Percentiles rank a stretch among this genome's conserved stretches.
These are phyloP conservation scores for Penicillium tannophilum DNA, from an alignment of 495 filamentous ascomycete genomes.

Conservation along the genomic window DNA sequence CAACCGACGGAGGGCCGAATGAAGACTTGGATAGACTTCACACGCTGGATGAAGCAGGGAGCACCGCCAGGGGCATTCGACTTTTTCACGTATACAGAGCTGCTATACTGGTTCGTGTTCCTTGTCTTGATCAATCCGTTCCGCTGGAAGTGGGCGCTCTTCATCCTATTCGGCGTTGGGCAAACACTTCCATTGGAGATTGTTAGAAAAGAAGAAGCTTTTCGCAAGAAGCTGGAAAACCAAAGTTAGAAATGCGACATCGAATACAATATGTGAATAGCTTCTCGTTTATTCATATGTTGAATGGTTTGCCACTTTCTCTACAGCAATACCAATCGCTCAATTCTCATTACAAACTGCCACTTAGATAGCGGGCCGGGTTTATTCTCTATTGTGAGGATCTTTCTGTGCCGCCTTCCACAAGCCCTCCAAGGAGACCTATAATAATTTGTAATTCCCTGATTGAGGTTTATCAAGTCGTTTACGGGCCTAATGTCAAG, in stretches of 20 bases:
- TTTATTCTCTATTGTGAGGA: too few species aligned
- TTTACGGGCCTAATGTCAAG: too few species aligned
- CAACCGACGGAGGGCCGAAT: constrained; percentile 71
- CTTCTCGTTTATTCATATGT: too few species aligned
- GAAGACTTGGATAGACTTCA: constrained; percentile 87
- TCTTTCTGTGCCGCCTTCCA: too few species aligned
- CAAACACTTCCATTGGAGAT: constrained; percentile 63
- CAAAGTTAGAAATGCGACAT: constrained; percentile 15
- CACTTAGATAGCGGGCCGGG: too few species aligned
- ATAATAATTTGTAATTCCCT: too few species aligned
- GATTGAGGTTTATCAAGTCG: too few species aligned
- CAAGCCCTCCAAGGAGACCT: too few species aligned
- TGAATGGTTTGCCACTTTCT: too few species aligned
- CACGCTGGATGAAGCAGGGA: constrained; percentile 64
- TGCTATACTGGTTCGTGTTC: constrained; percentile 85
- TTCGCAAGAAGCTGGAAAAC: constrained; percentile 36
- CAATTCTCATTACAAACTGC: too few species aligned
- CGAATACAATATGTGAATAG: too few species aligned
- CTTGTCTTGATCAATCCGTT: constrained; percentile 79
- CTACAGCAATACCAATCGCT: too few species aligned
- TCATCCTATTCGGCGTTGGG: constrained; percentile 78
- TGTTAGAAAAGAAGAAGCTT: constrained; percentile 62
- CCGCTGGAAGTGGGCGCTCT: constrained; percentile 72
- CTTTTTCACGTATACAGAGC: constrained; percentile 85
- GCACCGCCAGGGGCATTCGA: constrained; percentile 75